phyloP scores from a whole-genome alignment of 106 monocot genomes.

The Agapanthus africanus region DNA sequence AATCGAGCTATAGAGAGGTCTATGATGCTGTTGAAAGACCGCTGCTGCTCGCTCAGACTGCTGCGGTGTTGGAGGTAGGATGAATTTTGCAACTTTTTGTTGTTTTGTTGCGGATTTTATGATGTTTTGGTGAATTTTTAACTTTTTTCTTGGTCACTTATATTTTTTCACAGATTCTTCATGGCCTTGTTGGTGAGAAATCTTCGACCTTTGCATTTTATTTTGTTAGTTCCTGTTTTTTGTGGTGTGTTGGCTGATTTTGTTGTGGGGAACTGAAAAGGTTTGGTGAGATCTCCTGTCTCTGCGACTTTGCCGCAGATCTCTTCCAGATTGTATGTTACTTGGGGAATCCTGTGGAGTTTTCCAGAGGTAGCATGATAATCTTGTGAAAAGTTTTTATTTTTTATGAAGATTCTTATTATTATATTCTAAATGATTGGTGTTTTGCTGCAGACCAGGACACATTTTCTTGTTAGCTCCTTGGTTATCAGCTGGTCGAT shows the following conservation, averaged over 20 bases:
- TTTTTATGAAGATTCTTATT: background rate
- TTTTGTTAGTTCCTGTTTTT: background rate
- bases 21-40: constrained; percentile 63
- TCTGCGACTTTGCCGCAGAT: constrained; percentile 72
- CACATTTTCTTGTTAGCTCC: constrained; percentile 83
- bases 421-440: too few species aligned
- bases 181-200: constrained; percentile 53
- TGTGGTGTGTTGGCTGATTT: background rate
- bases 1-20: constrained; percentile 33
- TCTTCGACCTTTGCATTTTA: background rate
- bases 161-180: constrained; percentile 35
- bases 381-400: background rate
- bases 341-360: constrained; percentile 69
- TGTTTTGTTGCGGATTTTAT: too few species aligned
- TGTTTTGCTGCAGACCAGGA: constrained; percentile 41
- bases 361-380: constrained; percentile 53
- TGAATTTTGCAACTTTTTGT: background rate
- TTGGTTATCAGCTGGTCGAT: constrained; percentile 97
- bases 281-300: constrained; percentile 67
- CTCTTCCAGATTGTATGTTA: constrained; percentile 59
- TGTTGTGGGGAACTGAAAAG: constrained; percentile 16
- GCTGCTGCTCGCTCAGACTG: constrained; percentile 66
- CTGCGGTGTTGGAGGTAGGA: constrained; percentile 52
- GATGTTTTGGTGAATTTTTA: background rate
- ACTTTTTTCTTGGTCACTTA: background rate